phyloP scores from a whole-genome alignment of 441 rosid species.

The Mallotus japonicus region DNA sequence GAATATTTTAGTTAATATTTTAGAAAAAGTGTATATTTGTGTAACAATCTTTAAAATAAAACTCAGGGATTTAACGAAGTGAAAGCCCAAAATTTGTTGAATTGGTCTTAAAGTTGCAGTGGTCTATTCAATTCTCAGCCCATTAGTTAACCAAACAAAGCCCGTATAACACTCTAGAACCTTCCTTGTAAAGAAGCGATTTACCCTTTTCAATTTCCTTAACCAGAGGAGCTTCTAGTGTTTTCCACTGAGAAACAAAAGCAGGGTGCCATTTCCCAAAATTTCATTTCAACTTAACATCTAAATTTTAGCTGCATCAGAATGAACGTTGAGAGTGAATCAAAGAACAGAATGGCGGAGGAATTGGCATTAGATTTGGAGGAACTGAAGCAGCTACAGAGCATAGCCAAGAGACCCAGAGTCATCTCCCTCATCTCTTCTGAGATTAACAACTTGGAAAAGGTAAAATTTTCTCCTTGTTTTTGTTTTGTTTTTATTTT shows the following conservation, averaged over 20 bases:
- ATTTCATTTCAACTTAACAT: too few species aligned
- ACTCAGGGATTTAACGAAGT: too few species aligned
- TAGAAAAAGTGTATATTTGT: too few species aligned
- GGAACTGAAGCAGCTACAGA: conserved; percentile 70
- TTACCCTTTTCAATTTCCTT: background rate
- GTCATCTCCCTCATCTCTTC: conserved; percentile 56
- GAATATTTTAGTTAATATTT: too few species aligned
- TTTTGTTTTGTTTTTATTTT: background rate
- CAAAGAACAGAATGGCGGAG: conserved; percentile 50
- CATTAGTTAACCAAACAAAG: too few species aligned
- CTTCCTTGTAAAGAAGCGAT: conserved; percentile 3
- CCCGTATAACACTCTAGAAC: conserved; percentile 13
- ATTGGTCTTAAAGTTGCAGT: too few species aligned
- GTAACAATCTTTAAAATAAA: too few species aligned
- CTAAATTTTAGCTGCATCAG: too few species aligned
- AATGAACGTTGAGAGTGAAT: too few species aligned
- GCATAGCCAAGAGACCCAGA: conserved; percentile 73
- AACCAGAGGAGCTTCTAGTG: conserved; percentile 1
- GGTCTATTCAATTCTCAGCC: too few species aligned
- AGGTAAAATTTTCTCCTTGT: conserved; percentile 36
- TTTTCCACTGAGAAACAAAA: background rate
- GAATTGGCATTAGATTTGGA: conserved; percentile 61
- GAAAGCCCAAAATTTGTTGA: too few species aligned
- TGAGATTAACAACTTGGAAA: conserved; percentile 64
- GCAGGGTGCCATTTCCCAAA: background rate